A percentile compares a stretch with the other conserved stretches of the same genome.
Conservation (phyloP, 495 filamentous ascomycete genomes). For the Acidiella bohemica region DNA sequence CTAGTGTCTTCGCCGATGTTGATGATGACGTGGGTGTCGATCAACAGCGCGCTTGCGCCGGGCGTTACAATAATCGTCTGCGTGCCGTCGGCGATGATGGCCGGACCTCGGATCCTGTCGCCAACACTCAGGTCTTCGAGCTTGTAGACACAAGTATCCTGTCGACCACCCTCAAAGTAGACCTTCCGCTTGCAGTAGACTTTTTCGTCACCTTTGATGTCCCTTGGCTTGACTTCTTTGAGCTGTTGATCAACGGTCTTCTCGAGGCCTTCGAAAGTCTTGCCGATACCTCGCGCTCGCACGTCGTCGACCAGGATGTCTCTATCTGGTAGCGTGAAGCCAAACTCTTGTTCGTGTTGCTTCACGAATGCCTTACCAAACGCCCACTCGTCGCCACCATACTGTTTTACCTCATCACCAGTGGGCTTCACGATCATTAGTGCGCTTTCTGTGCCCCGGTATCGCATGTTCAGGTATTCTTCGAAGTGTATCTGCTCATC, state of each 20-base stretch:
- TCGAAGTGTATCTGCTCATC: constrained; percentile 63
- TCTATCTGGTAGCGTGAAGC: constrained; percentile 75
- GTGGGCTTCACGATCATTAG: constrained; percentile 63
- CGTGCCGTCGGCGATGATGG: constrained; percentile 85
- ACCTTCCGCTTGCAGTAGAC: constrained; percentile 42
- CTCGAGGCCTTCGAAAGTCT: constrained; percentile 64
- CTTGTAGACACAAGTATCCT: constrained; percentile 75
- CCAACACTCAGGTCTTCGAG: constrained; percentile 64
- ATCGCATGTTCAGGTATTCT: constrained; percentile 82
- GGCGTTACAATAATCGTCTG: constrained; percentile 92
- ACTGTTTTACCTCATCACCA: constrained; percentile 45
- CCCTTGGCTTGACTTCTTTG: constrained; percentile 44
- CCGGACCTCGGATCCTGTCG: constrained; percentile 69
- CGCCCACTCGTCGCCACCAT: constrained; percentile 53
- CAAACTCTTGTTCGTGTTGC: constrained; percentile 88
- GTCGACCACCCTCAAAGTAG: constrained; percentile 61
- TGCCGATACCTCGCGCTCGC: constrained; percentile 74
- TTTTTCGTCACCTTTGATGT: constrained; percentile 40
- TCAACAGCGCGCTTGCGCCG: constrained; percentile 56
- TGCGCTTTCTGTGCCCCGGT: constrained; percentile 74
- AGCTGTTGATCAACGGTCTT: constrained; percentile 72
- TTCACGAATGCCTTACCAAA: constrained; percentile 72
- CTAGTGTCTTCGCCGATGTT: constrained; percentile 48
- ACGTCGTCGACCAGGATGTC: constrained; percentile 92
- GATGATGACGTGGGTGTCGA: constrained; percentile 59